Base-by-base conservation (phyloP, 495 filamentous ascomycete species). In the Daldinia concentrica region DNA sequence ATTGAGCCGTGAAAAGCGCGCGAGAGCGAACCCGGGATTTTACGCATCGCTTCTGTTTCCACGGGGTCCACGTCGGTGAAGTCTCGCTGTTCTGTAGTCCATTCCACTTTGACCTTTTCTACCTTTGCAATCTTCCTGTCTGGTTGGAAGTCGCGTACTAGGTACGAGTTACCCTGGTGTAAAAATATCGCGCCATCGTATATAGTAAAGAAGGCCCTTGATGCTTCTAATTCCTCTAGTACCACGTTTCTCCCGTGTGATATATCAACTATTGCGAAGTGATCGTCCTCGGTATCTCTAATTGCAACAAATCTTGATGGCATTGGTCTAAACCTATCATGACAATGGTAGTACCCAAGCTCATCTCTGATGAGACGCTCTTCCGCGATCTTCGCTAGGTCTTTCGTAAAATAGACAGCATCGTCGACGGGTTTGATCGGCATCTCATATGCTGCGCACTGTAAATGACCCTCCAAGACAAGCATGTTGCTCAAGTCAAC, bases 161-260 rank as follows among this genome's bases (percentile, higher is more conserved):
- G 87, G 78, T 97, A 99, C 2, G 90, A 95, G 64, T 88, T 87
- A 60, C 95, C 95, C 83, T 98, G 94, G 78, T 98, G 96, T 6
- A 98, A 87, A 85, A 97, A 99, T 69, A 99, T 97, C 62, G 92
- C 95, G 29, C 96, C 95, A 83, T 98, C 95, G 77, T 98, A 98
- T 71, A 98, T 88, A 43, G 93, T 96, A 81, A 98, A 98, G 80
- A 93, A 93, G 2, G 96, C 95, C 17, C 96, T 90, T 6, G 93
- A 95, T 15, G 93, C 93, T 78, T 98, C 95, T n/a, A 98, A 86
- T 79, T 97, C 93, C 83, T 99, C 95, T 4, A 99, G 86, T 5
- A 99, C 90, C 2, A 90, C 77, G 79, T 98, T 98, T 39, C 87
- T 88, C 56, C 88, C 87, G 68, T 95, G 86, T 0, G 92, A 96